Conservation (phyloP, 1,284 basidiomycete species). For the Pseudozyma thailandica region DNA sequence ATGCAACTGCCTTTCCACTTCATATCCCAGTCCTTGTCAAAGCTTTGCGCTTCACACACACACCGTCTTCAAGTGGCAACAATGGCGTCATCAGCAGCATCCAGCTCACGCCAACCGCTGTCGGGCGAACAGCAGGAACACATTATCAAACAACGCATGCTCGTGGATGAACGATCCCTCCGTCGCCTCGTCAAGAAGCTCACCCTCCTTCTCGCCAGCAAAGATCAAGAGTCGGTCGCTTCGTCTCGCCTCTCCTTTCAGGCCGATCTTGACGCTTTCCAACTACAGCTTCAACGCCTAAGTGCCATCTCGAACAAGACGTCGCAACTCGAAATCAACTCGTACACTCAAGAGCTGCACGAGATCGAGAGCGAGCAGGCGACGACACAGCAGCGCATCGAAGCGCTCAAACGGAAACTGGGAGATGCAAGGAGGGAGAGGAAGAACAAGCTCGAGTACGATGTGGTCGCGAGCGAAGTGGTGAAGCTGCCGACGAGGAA, state of each 20-base stretch:
- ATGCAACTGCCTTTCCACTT: neutral
- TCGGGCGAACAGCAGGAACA: slow-evolving; percentile 40
- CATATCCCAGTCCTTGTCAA: neutral
- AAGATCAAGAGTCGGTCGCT: slow-evolving; percentile 21
- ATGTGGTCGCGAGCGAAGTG: slow-evolving; percentile 53
- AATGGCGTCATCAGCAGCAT: slow-evolving; percentile 20
- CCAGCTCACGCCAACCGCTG: slow-evolving; percentile 21
- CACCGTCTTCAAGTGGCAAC: neutral
- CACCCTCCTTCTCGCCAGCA: slow-evolving; percentile 20
- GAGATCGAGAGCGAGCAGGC: slow-evolving; percentile 33
- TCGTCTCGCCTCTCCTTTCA: slow-evolving; percentile 33
- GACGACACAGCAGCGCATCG: slow-evolving; percentile 36
- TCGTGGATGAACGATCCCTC: slow-evolving; percentile 36
- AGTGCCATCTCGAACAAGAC: slow-evolving; percentile 32
- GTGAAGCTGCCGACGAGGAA: slow-evolving; percentile 42
- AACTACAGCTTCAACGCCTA: slow-evolving; percentile 17
- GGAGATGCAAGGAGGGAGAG: slow-evolving; percentile 46
- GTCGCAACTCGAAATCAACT: slow-evolving; percentile 22
- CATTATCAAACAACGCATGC: slow-evolving; percentile 43
- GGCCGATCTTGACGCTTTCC: slow-evolving; percentile 38
- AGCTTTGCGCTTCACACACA: neutral
- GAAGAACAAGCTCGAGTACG: slow-evolving; percentile 60
- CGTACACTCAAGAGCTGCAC: slow-evolving; percentile 21
- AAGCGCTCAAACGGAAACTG: slow-evolving; percentile 41
- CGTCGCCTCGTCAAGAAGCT: slow-evolving; percentile 41